Evolutionary conservation across 345 rosid species (phyloP), one percentile per base, ranked within the genome.

Genomic region (Citrus sp.): DNA sequence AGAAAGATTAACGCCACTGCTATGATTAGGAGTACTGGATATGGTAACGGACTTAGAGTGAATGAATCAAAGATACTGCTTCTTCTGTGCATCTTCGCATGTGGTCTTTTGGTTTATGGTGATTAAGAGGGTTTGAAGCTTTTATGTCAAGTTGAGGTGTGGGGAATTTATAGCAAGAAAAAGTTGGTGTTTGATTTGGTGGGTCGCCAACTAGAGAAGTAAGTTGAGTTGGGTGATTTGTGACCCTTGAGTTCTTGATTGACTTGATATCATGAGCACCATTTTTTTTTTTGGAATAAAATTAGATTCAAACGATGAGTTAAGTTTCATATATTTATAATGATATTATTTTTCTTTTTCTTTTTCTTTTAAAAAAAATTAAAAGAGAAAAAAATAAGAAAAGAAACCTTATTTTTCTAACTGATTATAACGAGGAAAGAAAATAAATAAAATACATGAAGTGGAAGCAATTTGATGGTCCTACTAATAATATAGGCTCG

Each of bases 31-130:
- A 96, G 97, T 27, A 93, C 98, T 7, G 98, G 99, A 49, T 90
- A 89, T 1, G 99, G 99, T 10, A 96, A 80, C n/a, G 98, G 99
- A 19, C 74, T 87, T 9, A 96, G 80, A 37, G 92, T 82, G 88
- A 95, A 90, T 4, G 82, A 85, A 56, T 93, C 98, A 58, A 87
- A 80, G 84, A 96, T 85, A 18, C 91, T 87, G 69, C 86, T 85
- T 81, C 91, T 84, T 19, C 85, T 80, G 79, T 77, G 85, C 86
- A 86, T 87, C 37, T 77, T 25, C 27, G 28, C 35, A 37, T 59
- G n/a, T 62, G 28, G 18, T 2, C 35, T 25, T 24, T 58, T 46
- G 16, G 40, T 4, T 3, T 32, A 38, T 34, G 61, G 8, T 67
- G 6, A 54, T 18, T 19, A n/a, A 24, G 18, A 46, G 10, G 10